Conservation (phyloP, 495 filamentous ascomycete genomes). For the Chaetomium cochliodes region DNA sequence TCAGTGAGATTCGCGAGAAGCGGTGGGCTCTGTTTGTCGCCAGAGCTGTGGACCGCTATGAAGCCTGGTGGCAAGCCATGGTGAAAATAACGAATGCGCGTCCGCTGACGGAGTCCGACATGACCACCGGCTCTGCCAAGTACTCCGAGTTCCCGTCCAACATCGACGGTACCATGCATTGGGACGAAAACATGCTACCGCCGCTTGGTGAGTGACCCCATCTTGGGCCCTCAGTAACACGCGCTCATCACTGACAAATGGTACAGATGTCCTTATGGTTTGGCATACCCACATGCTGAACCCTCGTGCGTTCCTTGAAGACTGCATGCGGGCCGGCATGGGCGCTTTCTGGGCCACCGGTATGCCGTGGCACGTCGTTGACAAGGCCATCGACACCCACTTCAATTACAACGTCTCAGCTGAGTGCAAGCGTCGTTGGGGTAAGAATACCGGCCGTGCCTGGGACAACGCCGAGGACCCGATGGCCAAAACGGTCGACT, state of each 20-base stretch:
- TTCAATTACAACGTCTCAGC: constrained; percentile 61
- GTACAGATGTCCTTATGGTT: constrained; percentile 80
- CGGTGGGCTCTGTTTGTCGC: constrained; percentile 76
- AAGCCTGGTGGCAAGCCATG: constrained; percentile 61
- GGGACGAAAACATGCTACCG: constrained; percentile 38
- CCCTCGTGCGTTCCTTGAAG: constrained; percentile 73
- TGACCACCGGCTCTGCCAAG: constrained; percentile 20
- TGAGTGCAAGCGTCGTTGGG: constrained; percentile 50
- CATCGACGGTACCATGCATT: constrained; percentile 22
- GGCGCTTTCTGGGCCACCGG: constrained; percentile 61
- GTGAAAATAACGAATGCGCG: constrained; percentile 26
- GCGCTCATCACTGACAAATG: constrained; percentile 19
- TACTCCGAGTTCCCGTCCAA: constrained; percentile 32
- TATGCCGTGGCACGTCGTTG: constrained; percentile 69
- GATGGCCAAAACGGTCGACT: constrained; percentile 50
- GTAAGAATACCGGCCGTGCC: constrained; percentile 46
- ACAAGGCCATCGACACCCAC: constrained; percentile 61
- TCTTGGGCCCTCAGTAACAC: not conserved
- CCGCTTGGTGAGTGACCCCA: constrained; percentile 39
- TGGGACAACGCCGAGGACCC: constrained; percentile 62
- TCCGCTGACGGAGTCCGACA: constrained; percentile 37
- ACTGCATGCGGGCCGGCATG: constrained; percentile 64
- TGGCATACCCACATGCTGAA: constrained; percentile 89
- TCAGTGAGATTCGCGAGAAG: constrained; percentile 67
- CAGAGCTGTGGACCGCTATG: constrained; percentile 71